Evolutionary conservation across 108 stramenopile genomes (phyloP).

Genomic region (Cyclotella kingstonii): DNA sequence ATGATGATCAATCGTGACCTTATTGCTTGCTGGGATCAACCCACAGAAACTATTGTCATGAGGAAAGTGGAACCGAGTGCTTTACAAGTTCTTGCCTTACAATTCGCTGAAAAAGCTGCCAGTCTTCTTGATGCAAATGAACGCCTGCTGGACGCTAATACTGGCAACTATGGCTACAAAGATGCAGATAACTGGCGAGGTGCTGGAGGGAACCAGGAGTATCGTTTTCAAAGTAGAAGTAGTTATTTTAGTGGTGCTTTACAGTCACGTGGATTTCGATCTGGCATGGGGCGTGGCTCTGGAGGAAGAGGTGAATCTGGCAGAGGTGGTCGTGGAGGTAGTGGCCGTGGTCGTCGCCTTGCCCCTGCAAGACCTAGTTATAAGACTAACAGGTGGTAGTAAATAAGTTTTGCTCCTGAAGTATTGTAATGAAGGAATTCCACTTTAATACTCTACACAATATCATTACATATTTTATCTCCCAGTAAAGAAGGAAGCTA

Average conservation of each 20-base stretch:
- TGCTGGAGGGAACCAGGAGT: slow-evolving; percentile 47
- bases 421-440: too few relatives aligned
- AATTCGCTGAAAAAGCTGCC: slow-evolving; percentile 91
- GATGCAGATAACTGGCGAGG: slow-evolving; percentile 65
- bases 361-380: slow-evolving; percentile 13
- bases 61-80: slow-evolving; percentile 83
- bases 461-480: too few relatives aligned
- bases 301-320: slow-evolving; percentile 31
- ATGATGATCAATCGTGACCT: slow-evolving; percentile 99
- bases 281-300: slow-evolving; percentile 27
- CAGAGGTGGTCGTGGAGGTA: slow-evolving; percentile 31
- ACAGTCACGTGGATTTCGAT: slow-evolving; percentile 35
- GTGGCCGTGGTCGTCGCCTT: slow-evolving; percentile 33
- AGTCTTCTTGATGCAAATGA: slow-evolving; percentile 94
- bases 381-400: slow-evolving; percentile 31
- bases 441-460: too few relatives aligned
- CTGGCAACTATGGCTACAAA: slow-evolving; percentile 76
- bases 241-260: slow-evolving; percentile 12
- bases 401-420: not conserved
- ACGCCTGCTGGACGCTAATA: slow-evolving; percentile 87
- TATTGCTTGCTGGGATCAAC: slow-evolving; percentile 96
- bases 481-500: too few relatives aligned
- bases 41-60: slow-evolving; percentile 95
- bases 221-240: slow-evolving; percentile 25
- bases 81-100: slow-evolving; percentile 91